These are phyloP conservation scores for Pleoardoris graminearum DNA, from an alignment of 2,329 filamentous ascomycete genomes.

Conservation along the genomic window DNA sequence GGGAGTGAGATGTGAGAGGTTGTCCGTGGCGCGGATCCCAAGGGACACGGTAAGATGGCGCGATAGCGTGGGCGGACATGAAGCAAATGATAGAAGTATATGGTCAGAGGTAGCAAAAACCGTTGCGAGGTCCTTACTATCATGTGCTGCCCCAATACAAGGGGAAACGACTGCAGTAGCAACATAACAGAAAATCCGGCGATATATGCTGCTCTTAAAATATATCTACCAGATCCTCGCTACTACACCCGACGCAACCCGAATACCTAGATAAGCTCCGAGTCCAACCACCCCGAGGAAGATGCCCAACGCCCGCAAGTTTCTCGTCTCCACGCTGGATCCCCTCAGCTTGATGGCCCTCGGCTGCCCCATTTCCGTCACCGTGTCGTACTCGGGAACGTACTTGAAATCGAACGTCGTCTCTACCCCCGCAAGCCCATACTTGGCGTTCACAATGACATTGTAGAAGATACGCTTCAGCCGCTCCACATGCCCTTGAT, in stretches of 20 bases:
- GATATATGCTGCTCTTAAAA: neutral
- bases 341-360: conserved; percentile 44
- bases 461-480: conserved; percentile 60
- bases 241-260: conserved; percentile 25
- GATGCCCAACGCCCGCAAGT: conserved; percentile 52
- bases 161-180: too few species aligned
- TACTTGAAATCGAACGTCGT: conserved; percentile 73
- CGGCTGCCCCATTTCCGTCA: conserved; percentile 53
- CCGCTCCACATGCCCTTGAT: conserved; percentile 56
- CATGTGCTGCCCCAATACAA: too few species aligned
- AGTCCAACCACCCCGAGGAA: conserved; percentile 37
- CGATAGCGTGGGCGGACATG: too few species aligned
- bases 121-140: too few species aligned
- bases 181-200: too few species aligned
- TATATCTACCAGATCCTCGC: conserved; percentile 16
- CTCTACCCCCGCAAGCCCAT: conserved; percentile 63
- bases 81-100: too few species aligned
- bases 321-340: conserved; percentile 52
- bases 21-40: too few species aligned
- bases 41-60: too few species aligned
- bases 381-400: conserved; percentile 59
- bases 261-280: conserved; percentile 30
- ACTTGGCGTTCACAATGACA: conserved; percentile 65
- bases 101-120: too few species aligned
- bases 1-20: too few species aligned